Percentiles rank a stretch among this genome's conserved stretches.
Evolutionary conservation across 495 filamentous ascomycete genomes (phyloP).

Genomic region (Aspergillus saccharolyticus): DNA sequence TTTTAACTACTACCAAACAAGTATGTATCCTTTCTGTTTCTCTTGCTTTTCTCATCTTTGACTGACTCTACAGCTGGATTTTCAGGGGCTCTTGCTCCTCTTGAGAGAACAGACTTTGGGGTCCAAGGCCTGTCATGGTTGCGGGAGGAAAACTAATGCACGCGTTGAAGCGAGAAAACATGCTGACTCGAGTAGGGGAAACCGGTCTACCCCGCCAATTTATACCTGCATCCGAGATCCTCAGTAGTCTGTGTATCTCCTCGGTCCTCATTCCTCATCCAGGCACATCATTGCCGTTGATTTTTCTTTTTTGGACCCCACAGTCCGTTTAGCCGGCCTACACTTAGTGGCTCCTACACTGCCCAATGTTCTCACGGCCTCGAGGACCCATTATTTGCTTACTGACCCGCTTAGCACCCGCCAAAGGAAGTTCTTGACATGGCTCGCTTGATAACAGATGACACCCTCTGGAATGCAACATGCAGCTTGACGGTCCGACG

Average conservation of each 20-base stretch:
- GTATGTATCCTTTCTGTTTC: conserved; percentile 44
- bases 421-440: background rate
- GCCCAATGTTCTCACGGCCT: background rate
- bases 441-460: background rate
- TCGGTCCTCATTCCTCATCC: background rate
- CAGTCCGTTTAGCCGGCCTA: background rate
- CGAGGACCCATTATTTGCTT: background rate
- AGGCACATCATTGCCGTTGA: background rate
- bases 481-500: background rate
- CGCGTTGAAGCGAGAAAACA: background rate
- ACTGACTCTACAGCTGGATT: background rate
- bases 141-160: background rate
- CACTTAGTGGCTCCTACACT: background rate
- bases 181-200: background rate
- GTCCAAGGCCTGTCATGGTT: background rate
- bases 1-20: too few relatives aligned
- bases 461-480: background rate
- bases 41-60: conserved; percentile 12
- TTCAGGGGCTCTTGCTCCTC: background rate
- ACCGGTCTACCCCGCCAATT: background rate
- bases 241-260: background rate
- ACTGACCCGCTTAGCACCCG: background rate
- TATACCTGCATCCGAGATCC: background rate
- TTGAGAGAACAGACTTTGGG: background rate
- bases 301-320: background rate